Base-by-base conservation (phyloP, 2,329 filamentous ascomycete genomes). In the Colletotrichum navitas region DNA sequence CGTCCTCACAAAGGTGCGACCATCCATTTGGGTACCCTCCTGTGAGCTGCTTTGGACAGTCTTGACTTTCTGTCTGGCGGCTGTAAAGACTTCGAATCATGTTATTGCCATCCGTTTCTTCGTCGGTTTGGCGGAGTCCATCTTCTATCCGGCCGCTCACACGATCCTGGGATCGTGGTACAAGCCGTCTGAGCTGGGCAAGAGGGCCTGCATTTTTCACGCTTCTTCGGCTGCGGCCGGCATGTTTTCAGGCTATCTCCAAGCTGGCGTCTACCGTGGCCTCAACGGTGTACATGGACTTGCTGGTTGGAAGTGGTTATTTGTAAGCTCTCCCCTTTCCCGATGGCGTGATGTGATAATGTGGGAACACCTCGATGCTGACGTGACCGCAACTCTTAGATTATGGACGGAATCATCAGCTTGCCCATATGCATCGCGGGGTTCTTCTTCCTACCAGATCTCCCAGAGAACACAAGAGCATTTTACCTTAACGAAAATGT, bases 221-320 rank as follows among this genome's bases (percentile, higher is more conserved):
- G 82, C 87, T 0, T 85, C 84, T 24, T 85, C 86, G 12, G 85
- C 84, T 3, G 80, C 88, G 0, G 87, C 85, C 0, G 79, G 81
- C 29, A 88, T 90, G 85, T 86, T 89, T 64, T 86, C 85, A 24
- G 87, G 87, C 0, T 89, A 88, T 66, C 80, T 89, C 0, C 86
- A 88, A 77, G 84, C 87, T 0, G 87, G 85, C 0, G 85, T 86
- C 0, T 88, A 89, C 75, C 84, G 85, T 26, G 69, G 69, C 1
- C 80, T 90, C 0, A 85, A 86, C 41, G 87, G 87, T 0, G 79
- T 84, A 0, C 77, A 77, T 10, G 87, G 87, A 0, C 74, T 79
- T 11, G 74, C 79, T 0, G 82, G 80, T 0, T 84, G 77, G 77
- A 79, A 80, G 32, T 84, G 81, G 81, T 77, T 83, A 6, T 84